phyloP scores from a whole-genome alignment of 441 rosid genomes.

The Syzygium syzygioides region DNA sequence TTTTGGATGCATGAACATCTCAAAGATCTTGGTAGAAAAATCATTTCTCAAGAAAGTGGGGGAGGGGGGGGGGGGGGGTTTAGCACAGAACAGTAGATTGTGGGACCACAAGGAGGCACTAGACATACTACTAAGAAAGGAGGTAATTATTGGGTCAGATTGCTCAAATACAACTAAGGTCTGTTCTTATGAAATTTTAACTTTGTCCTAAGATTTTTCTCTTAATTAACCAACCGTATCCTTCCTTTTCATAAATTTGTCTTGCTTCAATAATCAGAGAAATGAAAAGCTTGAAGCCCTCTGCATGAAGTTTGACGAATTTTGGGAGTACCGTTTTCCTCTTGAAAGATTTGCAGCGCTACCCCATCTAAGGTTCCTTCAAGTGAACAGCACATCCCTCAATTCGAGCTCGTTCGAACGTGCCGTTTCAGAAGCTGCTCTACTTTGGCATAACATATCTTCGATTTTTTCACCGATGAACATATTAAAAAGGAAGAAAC shows the following conservation, averaged over 20 bases:
- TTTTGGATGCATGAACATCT: not conserved
- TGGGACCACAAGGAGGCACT: not conserved
- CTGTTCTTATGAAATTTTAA: not conserved
- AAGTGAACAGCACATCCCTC: not conserved
- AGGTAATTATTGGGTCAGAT: not conserved
- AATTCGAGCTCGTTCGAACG: fast-evolving
- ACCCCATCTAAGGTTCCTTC: not conserved
- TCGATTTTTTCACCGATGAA: not conserved
- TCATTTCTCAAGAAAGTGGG: fast-evolving
- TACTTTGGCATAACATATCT: not conserved
- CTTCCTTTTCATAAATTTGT: not conserved
- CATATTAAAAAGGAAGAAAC: not conserved
- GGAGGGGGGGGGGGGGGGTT: not conserved
- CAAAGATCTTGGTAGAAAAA: not conserved
- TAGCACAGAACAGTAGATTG: not conserved
- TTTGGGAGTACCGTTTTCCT: not conserved
- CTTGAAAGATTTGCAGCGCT: not conserved
- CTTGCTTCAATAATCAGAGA: not conserved
- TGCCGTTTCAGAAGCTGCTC: not conserved
- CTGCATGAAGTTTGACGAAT: not conserved
- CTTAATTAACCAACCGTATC: not conserved
- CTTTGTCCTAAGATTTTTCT: not conserved
- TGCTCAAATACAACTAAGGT: not conserved
- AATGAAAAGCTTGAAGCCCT: not conserved
- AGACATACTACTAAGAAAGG: fast-evolving